A percentile compares a stretch with the other conserved stretches of the same genome.
Evolutionary conservation across 2,329 filamentous ascomycete genomes (phyloP).

Genomic region (Tolypocladium capitatum): DNA sequence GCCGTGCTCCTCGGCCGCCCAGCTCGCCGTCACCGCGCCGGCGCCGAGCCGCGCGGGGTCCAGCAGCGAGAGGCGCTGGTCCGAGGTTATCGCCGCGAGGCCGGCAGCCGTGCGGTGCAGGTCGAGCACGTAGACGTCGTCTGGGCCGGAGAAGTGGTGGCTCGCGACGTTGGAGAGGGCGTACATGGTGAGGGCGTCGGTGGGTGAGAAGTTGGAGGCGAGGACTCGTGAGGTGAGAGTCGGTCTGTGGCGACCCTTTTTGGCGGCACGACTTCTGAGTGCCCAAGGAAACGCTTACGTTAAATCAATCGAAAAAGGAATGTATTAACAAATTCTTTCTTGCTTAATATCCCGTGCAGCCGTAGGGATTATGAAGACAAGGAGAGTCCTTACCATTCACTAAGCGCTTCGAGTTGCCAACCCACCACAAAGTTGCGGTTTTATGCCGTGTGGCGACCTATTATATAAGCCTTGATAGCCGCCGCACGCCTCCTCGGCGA

Average conservation of each 20-base stretch:
- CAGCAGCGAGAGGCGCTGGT: conserved; percentile 56
- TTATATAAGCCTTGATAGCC: too few species aligned
- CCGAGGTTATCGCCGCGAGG: conserved; percentile 53
- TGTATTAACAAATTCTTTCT: too few species aligned
- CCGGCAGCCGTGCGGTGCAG: conserved; percentile 36
- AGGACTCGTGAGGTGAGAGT: not conserved
- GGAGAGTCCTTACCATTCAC: too few species aligned
- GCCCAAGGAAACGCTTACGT: not conserved
- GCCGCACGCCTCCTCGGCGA: too few species aligned
- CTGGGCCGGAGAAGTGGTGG: conserved; percentile 12
- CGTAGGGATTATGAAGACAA: too few species aligned
- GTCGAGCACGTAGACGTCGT: conserved; percentile 44
- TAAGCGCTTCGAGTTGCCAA: too few species aligned
- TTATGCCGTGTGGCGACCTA: too few species aligned
- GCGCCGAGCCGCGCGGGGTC: conserved; percentile 42
- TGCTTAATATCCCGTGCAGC: too few species aligned
- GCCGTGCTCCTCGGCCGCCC: conserved; percentile 37
- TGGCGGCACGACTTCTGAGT: too few species aligned
- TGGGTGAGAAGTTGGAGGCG: not conserved
- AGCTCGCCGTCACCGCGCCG: conserved; percentile 32
- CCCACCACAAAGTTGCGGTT: too few species aligned
- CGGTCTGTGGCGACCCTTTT: too few species aligned
- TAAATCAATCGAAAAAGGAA: not conserved
- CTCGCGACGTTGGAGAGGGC: conserved; percentile 18
- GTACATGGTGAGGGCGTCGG: conserved; percentile 14